Conservation (phyloP, 176 grass and related monocot genomes). For the Aechmea fasciata region DNA sequence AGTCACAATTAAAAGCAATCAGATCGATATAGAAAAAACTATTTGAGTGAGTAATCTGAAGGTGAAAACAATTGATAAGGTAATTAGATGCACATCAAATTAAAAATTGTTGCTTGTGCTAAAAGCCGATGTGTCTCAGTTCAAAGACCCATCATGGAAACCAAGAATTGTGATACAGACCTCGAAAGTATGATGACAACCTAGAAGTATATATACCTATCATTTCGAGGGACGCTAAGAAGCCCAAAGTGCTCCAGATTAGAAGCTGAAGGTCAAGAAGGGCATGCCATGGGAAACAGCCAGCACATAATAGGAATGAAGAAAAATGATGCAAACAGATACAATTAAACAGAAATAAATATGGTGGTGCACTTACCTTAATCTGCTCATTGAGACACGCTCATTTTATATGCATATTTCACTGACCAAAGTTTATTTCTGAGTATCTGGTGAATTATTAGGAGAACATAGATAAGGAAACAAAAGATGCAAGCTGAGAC, state of each 20-base stretch:
- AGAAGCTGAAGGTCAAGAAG: constrained; percentile 19
- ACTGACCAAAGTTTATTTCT: constrained; percentile 96
- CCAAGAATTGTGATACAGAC: neutral
- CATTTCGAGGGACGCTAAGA: neutral
- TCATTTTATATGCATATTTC: constrained; percentile 36
- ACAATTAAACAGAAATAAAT: neutral
- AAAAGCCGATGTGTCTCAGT: too few species aligned
- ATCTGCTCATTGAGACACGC: constrained; percentile 23
- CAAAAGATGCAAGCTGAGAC: neutral
- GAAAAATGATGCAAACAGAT: neutral
- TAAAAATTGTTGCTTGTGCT: too few species aligned
- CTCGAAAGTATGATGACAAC: neutral
- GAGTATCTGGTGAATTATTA: constrained; percentile 63
- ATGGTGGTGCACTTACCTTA: constrained; percentile 13
- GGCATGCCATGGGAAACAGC: neutral
- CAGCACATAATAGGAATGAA: neutral
- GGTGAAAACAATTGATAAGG: too few species aligned
- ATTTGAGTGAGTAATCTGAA: neutral
- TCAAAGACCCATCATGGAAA: too few species aligned
- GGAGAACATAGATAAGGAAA: neutral
- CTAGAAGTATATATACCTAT: constrained; percentile 5
- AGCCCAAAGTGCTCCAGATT: constrained; percentile 13
- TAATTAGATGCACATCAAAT: too few species aligned
- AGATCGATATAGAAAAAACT: neutral
- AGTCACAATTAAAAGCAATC: neutral